A percentile compares a stretch with the other conserved stretches of the same genome.
phyloP scores from a whole-genome alignment of 73 alveolate species.

The Paramecium tetraurelia region DNA sequence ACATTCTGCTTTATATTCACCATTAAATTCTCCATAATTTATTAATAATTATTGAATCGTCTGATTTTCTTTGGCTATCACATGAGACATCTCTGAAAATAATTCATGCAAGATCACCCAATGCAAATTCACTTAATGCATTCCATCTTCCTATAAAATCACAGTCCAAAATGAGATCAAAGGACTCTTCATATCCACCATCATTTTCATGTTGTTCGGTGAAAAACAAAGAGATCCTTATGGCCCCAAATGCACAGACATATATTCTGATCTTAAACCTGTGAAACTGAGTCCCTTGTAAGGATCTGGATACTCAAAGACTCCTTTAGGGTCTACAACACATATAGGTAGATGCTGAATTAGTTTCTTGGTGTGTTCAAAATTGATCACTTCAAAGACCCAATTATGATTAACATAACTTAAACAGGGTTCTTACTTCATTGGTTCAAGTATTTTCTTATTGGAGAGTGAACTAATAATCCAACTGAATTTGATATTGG shows the following conservation, averaged over 20 bases:
- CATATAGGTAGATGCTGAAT: neutral
- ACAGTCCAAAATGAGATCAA: constrained; percentile 29
- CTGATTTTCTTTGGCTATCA: neutral
- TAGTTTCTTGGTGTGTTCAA: neutral
- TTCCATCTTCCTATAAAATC: neutral
- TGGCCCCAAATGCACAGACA: constrained; percentile 24
- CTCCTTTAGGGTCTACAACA: neutral
- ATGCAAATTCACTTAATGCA: neutral
- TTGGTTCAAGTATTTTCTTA: neutral
- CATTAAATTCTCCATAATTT: neutral
- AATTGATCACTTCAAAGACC: constrained; percentile 21
- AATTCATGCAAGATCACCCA: neutral
- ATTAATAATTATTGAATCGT: neutral
- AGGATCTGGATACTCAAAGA: constrained; percentile 7
- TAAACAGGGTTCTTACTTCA: constrained; percentile 35
- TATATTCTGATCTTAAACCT: constrained; percentile 17
- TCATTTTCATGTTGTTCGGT: constrained; percentile 37
- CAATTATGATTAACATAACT: constrained; percentile 51
- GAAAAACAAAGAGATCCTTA: constrained; percentile 43
- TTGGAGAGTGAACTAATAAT: neutral
- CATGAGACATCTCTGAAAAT: neutral
- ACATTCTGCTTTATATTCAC: neutral
- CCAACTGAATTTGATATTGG: constrained; percentile 15
- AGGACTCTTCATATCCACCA: neutral
- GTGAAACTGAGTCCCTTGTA: neutral